Conservation (phyloP, 225 moss, liverwort and hornwort species). For the Bryoerythrophyllum caledonicum region DNA sequence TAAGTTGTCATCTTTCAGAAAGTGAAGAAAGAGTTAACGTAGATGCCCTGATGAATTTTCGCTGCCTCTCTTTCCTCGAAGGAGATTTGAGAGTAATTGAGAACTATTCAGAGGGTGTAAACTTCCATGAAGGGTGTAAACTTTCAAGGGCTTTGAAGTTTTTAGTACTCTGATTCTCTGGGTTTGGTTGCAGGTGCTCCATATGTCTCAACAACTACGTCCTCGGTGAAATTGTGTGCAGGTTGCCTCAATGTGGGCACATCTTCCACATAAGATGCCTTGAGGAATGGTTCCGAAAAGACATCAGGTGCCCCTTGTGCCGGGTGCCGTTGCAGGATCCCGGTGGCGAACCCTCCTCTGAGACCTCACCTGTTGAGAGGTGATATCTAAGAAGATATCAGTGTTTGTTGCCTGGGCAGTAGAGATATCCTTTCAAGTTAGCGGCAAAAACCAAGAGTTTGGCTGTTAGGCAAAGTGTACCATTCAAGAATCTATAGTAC, state of each 20-base stretch:
- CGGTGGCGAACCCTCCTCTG: conserved; percentile 10
- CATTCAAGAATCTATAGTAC: too few species aligned
- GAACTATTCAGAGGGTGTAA: too few species aligned
- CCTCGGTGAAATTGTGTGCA: conserved; percentile 40
- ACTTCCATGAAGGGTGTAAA: too few species aligned
- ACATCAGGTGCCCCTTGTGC: conserved; percentile 50
- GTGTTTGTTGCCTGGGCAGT: neutral
- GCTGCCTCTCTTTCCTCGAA: too few species aligned
- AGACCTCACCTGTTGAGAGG: neutral
- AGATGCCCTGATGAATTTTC: too few species aligned
- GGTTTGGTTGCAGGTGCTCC: conserved; percentile 41
- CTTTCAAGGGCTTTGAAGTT: too few species aligned
- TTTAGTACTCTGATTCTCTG: neutral
- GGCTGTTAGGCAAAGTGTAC: too few species aligned
- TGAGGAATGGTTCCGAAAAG: conserved; percentile 47
- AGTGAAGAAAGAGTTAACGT: too few species aligned
- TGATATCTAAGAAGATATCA: neutral
- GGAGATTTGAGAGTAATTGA: too few species aligned
- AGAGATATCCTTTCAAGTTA: too few species aligned
- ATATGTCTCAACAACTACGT: conserved; percentile 48
- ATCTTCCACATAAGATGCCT: conserved; percentile 53
- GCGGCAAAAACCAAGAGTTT: too few species aligned
- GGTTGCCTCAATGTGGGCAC: conserved; percentile 47
- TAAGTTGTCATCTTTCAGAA: too few species aligned
- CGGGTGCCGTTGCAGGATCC: conserved; percentile 45